phyloP scores from a whole-genome alignment of 1,284 basidiomycete genomes.

The Melanopsichium pennsylvanicum region DNA sequence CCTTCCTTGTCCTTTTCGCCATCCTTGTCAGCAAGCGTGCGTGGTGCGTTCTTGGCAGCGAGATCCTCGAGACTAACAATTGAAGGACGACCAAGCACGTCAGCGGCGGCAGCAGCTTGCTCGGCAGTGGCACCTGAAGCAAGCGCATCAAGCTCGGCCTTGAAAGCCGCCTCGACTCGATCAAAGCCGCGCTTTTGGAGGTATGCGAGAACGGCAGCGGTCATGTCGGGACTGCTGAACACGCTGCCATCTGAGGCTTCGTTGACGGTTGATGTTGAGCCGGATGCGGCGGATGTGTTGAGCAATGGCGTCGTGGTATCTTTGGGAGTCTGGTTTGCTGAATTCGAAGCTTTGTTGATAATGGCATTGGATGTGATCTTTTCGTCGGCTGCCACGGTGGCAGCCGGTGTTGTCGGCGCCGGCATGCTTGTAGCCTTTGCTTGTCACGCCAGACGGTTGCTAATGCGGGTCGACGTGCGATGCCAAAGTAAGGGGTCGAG shows the following conservation, averaged over 20 bases:
- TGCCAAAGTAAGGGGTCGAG: no score
- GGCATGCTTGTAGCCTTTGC: constrained; percentile 14
- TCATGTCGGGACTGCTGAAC: constrained; percentile 44
- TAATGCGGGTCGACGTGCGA: no score
- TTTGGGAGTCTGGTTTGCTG: constrained; percentile 26
- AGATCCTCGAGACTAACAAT: constrained; percentile 72
- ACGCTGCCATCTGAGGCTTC: constrained; percentile 26
- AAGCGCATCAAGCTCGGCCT: constrained; percentile 72
- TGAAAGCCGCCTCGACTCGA: constrained; percentile 77
- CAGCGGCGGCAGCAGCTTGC: constrained; percentile 44
- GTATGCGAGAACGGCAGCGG: constrained; percentile 68
- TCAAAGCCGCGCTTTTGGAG: constrained; percentile 81
- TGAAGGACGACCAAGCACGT: constrained; percentile 68
- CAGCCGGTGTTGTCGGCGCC: constrained; percentile 17
- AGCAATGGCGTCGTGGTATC: constrained; percentile 19
- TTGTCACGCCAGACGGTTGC: no score
- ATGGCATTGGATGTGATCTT: constrained; percentile 11
- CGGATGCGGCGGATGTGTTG: constrained; percentile 7
- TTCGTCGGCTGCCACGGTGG: constrained; percentile 21
- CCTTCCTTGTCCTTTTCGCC: constrained; percentile 45
- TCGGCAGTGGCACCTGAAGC: constrained; percentile 38
- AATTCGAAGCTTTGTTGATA: constrained; percentile 19
- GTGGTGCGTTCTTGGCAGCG: constrained; percentile 58
- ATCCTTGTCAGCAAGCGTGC: constrained; percentile 59
- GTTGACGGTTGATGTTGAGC: constrained; percentile 12